Evolutionary conservation across 441 rosid species (phyloP).

Genomic region (Mallotus japonicus): DNA sequence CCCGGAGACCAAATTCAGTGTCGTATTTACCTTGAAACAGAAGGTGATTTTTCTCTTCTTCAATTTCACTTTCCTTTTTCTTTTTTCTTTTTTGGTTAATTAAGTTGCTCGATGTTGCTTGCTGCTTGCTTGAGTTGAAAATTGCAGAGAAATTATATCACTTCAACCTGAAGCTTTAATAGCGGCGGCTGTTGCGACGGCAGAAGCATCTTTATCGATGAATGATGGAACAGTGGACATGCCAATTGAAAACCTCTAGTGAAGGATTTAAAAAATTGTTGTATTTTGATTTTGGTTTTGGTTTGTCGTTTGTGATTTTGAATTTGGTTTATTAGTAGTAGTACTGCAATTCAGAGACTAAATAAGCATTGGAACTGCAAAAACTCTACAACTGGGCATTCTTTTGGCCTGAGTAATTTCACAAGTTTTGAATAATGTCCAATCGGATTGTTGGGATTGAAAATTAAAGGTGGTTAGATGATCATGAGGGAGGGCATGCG

Average conservation of each 20-base stretch:
- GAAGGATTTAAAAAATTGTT: too few relatives aligned
- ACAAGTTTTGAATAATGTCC: slow-evolving; percentile 3
- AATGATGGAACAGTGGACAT: too few relatives aligned
- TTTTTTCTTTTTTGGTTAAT: too few relatives aligned
- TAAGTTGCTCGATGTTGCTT: not conserved
- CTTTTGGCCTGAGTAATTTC: not conserved
- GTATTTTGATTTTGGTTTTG: too few relatives aligned
- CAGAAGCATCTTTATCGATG: too few relatives aligned
- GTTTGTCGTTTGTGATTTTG: too few relatives aligned
- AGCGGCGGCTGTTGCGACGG: too few relatives aligned
- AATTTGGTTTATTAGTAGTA: too few relatives aligned
- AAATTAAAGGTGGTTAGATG: not conserved
- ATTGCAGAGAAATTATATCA: not conserved
- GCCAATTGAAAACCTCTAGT: too few relatives aligned
- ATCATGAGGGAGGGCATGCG: not conserved
- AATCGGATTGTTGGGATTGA: not conserved
- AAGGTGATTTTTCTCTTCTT: slow-evolving; percentile 70
- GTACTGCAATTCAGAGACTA: not conserved
- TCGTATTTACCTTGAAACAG: slow-evolving; percentile 97
- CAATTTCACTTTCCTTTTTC: too few relatives aligned
- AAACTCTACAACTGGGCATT: slow-evolving; percentile 11
- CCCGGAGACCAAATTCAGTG: slow-evolving; percentile 95
- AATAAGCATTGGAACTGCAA: not conserved
- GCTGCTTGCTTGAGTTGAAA: not conserved
- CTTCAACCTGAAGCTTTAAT: slow-evolving; percentile 6